These are phyloP conservation scores for Geranium rotundifolium DNA, from an alignment of 345 rosid genomes.

Conservation along the genomic window DNA sequence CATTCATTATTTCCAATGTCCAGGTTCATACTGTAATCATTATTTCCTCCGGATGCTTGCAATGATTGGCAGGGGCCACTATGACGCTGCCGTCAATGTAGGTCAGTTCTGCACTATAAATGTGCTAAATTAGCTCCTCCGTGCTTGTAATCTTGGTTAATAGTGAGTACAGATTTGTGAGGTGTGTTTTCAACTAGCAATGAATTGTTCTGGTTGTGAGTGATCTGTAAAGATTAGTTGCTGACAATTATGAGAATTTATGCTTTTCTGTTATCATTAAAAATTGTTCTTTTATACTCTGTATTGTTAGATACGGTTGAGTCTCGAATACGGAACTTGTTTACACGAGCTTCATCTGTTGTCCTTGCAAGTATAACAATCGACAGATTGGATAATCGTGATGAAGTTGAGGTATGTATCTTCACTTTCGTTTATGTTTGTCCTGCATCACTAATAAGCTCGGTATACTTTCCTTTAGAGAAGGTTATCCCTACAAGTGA, in stretches of 20 bases:
- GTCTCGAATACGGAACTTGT: constrained; percentile 36
- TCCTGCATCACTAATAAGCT: not conserved
- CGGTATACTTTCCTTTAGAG: not conserved
- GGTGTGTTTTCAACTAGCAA: no score
- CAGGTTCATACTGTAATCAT: constrained; percentile 91
- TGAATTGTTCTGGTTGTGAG: no score
- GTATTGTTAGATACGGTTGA: constrained; percentile 49
- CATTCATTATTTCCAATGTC: constrained; percentile 5
- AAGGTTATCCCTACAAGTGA: no score
- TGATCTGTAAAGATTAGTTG: no score
- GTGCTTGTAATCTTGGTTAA: not conserved
- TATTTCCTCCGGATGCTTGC: constrained; percentile 77
- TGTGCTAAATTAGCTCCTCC: not conserved
- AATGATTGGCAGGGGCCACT: constrained; percentile 52
- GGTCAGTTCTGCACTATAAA: constrained; percentile 24
- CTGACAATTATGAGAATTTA: no score
- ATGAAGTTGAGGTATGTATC: constrained; percentile 57
- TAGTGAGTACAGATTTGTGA: not conserved
- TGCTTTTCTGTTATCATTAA: not conserved
- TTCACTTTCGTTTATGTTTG: no score
- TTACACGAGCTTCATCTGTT: constrained; percentile 43
- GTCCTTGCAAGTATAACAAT: constrained; percentile 48
- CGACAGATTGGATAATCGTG: constrained; percentile 45
- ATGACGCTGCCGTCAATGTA: constrained; percentile 52
- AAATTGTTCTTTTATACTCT: constrained; percentile 2